Evolutionary conservation across 2,329 filamentous ascomycete species (phyloP).

Genomic region (Alternaria conjuncta): DNA sequence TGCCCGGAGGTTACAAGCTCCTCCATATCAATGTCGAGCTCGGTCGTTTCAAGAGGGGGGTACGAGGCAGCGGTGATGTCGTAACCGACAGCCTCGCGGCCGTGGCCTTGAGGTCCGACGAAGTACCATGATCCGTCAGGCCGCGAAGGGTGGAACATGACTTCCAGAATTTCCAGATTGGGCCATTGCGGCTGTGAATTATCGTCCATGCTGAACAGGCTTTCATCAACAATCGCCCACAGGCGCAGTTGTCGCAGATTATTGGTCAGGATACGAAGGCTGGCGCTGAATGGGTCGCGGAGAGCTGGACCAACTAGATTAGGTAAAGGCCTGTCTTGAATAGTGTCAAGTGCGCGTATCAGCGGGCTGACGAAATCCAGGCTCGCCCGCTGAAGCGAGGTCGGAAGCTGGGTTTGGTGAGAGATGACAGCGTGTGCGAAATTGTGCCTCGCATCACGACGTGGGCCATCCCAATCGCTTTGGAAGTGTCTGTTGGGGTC

Average conservation of each 20-base stretch:
- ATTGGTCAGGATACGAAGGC: constrained; percentile 20
- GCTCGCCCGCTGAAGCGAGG: constrained; percentile 7
- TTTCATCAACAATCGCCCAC: constrained; percentile 12
- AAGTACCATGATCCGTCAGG: constrained; percentile 27
- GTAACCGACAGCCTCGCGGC: neutral
- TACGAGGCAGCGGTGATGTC: constrained; percentile 10
- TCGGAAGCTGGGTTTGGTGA: constrained; percentile 7
- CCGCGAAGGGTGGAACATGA: constrained; percentile 17
- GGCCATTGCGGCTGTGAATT: constrained; percentile 16
- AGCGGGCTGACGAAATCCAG: neutral
- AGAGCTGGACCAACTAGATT: constrained; percentile 16
- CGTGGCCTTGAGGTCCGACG: constrained; percentile 18
- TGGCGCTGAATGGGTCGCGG: constrained; percentile 23
- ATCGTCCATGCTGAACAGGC: constrained; percentile 21
- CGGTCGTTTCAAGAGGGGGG: constrained; percentile 15
- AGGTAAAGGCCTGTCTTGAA: constrained; percentile 6
- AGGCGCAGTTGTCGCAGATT: constrained; percentile 15
- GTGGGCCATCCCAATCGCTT: constrained; percentile 25
- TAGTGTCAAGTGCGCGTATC: neutral
- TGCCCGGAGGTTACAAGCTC: neutral
- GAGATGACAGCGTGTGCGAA: constrained; percentile 21
- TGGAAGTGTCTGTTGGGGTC: constrained; percentile 4
- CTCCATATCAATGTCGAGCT: constrained; percentile 6
- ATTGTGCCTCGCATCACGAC: constrained; percentile 27
- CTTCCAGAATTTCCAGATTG: constrained; percentile 20